Percentiles rank a stretch among this genome's conserved stretches.
These are phyloP conservation scores for Cinnamomum chago DNA, from an alignment of 164 flowering plant genomes.

Conservation along the genomic window DNA sequence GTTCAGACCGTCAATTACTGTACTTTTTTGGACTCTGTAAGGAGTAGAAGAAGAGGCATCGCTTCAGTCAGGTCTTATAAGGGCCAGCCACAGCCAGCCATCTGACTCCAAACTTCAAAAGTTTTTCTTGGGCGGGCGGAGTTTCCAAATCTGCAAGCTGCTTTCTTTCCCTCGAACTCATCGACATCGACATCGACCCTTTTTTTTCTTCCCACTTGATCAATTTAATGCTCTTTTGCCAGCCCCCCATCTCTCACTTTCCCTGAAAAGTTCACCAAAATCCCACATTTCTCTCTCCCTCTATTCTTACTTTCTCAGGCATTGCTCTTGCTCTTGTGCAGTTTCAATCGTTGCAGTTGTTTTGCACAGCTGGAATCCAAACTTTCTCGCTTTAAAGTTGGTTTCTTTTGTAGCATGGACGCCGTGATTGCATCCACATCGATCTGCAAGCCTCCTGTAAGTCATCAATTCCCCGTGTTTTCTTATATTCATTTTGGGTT, in stretches of 20 bases:
- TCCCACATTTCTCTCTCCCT: neutral
- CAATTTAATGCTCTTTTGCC: neutral
- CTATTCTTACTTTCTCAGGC: neutral
- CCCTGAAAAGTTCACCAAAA: neutral
- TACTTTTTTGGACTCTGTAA: no score
- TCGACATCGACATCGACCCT: slow-evolving; percentile 22
- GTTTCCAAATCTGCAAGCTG: slow-evolving; percentile 14
- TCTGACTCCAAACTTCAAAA: no score
- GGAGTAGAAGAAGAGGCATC: no score
- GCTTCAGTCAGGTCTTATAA: no score
- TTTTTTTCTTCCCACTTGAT: neutral
- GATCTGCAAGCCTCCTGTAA: slow-evolving; percentile 35
- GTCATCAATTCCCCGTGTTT: slow-evolving; percentile 1
- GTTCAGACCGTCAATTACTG: no score
- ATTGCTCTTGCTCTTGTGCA: neutral
- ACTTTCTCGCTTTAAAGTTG: neutral
- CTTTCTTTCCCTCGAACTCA: slow-evolving; percentile 18
- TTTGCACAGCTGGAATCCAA: no score
- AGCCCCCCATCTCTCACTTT: neutral
- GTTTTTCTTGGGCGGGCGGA: slow-evolving; percentile 23
- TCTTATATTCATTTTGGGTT: neutral
- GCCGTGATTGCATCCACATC: slow-evolving; percentile 45
- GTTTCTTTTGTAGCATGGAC: slow-evolving; percentile 29
- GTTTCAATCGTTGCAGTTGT: neutral
- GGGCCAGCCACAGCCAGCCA: no score